Evolutionary conservation across 1,284 basidiomycete genomes (phyloP), one percentile per base, ranked within the genome.

Genomic region (Volvariella volvacea): DNA sequence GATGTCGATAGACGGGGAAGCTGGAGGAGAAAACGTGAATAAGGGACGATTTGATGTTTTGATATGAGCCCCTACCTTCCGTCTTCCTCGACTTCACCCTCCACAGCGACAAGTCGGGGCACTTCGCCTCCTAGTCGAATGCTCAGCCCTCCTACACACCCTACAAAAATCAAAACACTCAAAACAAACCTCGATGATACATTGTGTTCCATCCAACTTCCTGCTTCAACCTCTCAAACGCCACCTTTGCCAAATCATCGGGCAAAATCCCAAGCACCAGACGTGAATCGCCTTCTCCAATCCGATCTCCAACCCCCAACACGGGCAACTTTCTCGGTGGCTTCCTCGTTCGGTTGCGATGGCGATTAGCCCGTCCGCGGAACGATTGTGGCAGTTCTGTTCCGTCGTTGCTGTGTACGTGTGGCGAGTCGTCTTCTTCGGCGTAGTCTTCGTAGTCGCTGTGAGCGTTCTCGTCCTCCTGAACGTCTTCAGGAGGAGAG

Each of bases 1-100:
- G 85, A 56, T 88, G 84, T 33, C 86, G 78, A 58, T 88, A 88
- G 43, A 88, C 70, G 6, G 86, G 85, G 55, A 78, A 78, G 53
- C 83, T 87, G 42, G 2, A 37, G n/a, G 20, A 14, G 34, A 22
- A 22, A 42, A 22, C 16, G 28, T 36, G 21, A 22, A 38, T 41
- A 25, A 45, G 48, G 25, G 28, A 16, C 25, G 21, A 17, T 37
- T 21, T 40, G 38, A 38, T 14, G 32, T 10, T 42, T 10, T 46
- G 48, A 16, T 20, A 39, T 19, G 4, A 15, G n/a, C n/a, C 32
- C 52, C 40, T 50, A 78, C 83, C 80, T 83, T 43, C 81, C 80
- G 56, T 86, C 82, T 31, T 68, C 58, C 21, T 59, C 64, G 12
- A 86, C 60, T 32, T 74, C 65, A 10, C 84, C 85, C 59, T 88